Evolutionary conservation across 176 grass and related monocot species (phyloP).

Genomic region (Guadua angustifolia): DNA sequence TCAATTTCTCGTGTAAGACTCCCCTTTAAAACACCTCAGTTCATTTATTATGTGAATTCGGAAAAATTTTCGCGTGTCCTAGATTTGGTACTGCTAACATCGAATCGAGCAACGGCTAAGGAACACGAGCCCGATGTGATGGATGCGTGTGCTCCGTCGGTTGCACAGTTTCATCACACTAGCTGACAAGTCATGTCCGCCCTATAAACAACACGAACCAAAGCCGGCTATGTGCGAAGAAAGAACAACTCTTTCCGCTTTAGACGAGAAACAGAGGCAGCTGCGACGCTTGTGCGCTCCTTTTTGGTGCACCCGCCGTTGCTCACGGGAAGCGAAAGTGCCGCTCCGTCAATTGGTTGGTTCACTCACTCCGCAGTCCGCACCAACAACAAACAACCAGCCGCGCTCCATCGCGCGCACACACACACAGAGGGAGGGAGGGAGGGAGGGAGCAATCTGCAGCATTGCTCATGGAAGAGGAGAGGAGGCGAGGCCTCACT

Average conservation of each 20-base stretch:
- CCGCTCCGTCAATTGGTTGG: background rate
- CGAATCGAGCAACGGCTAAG: background rate
- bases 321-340: background rate
- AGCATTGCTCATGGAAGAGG: slow-evolving; percentile 27
- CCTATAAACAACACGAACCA: background rate
- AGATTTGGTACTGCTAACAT: background rate
- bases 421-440: too few species aligned
- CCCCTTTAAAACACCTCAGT: background rate
- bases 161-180: too few species aligned
- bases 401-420: background rate
- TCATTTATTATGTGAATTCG: background rate
- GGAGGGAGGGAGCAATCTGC: too few species aligned
- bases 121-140: background rate
- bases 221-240: background rate
- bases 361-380: background rate
- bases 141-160: background rate
- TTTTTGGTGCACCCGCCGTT: background rate
- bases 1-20: background rate
- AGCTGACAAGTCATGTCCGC: slow-evolving; percentile 14
- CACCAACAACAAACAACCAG: background rate
- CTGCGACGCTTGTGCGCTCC: slow-evolving; percentile 22
- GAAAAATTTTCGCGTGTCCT: background rate
- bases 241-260: background rate
- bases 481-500: slow-evolving; percentile 44
- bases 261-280: background rate